Base-by-base conservation (phyloP, 1,284 basidiomycete species). In the Microbotryum saponariae region DNA sequence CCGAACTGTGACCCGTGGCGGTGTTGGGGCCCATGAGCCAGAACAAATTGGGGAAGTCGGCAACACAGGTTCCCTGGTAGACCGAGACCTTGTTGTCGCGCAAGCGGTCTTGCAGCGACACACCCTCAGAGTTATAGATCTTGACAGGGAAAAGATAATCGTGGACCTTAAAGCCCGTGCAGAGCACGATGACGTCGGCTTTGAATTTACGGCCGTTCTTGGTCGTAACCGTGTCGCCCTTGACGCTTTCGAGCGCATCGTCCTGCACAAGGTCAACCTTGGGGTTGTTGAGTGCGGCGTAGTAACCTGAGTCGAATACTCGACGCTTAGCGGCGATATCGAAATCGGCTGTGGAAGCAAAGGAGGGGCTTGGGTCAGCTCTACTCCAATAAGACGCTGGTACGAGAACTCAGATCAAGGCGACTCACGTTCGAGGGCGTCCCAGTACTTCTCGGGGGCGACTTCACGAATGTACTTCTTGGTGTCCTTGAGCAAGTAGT, bases 301-400 rank as follows among this genome's bases (percentile, higher is more conserved):
- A 60, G 61, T 67, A 69, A 48, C 61, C 59, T 7, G 47, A 48
- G 54, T 69, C 67, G 33, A 65, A 67, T 1, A 67, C 60, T 20
- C 67, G 65, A 8, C 67, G 62, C 64, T 69, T 69, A 31, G 65
- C 67, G 9, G 57, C 61, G 14, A 69, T 58, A 21, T 69, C 67
- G 31, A 67, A 67, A 31, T 69, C 63, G 21, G 67, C 63, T 42
- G 37, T 10, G 37, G 37, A 1, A 42, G 37, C 14, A 42, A 16
- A 42, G 6, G 14, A 42, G 16, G 37, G 4, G 16, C 9, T 16
- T 42, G 37, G 37, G 37, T 42, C 37, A 42, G 37, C 12, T 42
- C 37, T 42, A 42, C 37, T 16, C 14, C 37, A 42, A 18, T 16
- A 42, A 42, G 5, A 18, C 37, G 5, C 37, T 42, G 37, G 6